A percentile compares a stretch with the other conserved stretches of the same genome.
phyloP scores from a whole-genome alignment of 163 green algal genomes.

The Chlorella variabilis region DNA sequence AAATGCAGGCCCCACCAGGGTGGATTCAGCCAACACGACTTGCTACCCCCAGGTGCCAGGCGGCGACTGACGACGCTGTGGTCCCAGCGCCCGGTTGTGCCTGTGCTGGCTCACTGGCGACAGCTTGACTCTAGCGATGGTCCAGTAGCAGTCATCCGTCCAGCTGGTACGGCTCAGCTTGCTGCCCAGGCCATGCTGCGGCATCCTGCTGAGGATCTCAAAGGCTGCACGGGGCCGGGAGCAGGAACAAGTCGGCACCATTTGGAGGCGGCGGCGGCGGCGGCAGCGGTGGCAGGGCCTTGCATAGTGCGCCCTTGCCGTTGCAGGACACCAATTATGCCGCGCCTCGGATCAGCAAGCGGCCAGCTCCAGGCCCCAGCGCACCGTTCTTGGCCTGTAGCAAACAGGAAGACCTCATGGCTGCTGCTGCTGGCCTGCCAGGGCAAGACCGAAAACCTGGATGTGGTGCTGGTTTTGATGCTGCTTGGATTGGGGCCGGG shows the following conservation, averaged over 20 bases:
- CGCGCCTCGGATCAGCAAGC: too few species aligned
- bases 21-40: too few species aligned
- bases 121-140: constrained; percentile 47
- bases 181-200: constrained; percentile 51
- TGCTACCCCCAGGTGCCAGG: too few species aligned
- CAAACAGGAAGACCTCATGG: neutral
- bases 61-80: too few species aligned
- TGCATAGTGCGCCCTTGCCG: too few species aligned
- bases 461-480: neutral
- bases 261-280: neutral
- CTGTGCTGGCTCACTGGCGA: constrained; percentile 44
- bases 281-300: too few species aligned
- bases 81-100: too few species aligned
- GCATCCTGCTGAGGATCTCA: constrained; percentile 54
- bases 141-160: constrained; percentile 57
- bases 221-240: constrained; percentile 48
- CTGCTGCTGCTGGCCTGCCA: neutral
- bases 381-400: constrained; percentile 34
- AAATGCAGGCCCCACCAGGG: too few species aligned
- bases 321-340: too few species aligned
- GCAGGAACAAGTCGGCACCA: neutral
- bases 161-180: constrained; percentile 53
- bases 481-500: neutral
- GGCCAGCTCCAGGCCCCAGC: too few species aligned
- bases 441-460: neutral